Base-by-base conservation (phyloP, 2,329 filamentous ascomycete genomes). In the Hypoxylon rubiginosum region DNA sequence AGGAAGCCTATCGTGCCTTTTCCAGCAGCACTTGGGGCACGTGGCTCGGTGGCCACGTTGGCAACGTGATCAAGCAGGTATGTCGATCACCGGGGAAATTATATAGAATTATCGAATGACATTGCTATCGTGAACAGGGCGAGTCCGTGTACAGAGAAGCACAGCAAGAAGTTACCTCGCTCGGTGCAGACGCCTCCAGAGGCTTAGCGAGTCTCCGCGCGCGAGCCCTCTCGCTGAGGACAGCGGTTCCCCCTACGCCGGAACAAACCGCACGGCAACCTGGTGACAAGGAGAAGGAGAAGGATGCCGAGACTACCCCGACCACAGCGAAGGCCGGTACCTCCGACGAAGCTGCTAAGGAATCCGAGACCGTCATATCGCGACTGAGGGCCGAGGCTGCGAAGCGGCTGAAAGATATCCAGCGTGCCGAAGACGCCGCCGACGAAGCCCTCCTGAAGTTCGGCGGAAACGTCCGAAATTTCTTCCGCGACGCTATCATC, bases 391-490 rank as follows among this genome's bases (percentile, higher is more conserved):
- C 84, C 19, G 92, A 97, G 80, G 94, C 94, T 4, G 85, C 92
- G 26, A 94, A 93, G 80, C 88, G 93, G 51, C 83, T 98, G 64
- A 96, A 93, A 75, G 93, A 97, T 64, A 90, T 98, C 19, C 92
- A 97, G 76, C 89, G 89, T 72, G 96, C 95, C 11, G 96, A 99
- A 80, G 95, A 98, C 76, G 95, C 95, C 3, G 96, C 96, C 7
- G 96, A 99, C 78, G 96, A 98, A 79, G 96, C 96, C 0, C 87
- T 99, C 9, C 83, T 98, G 71, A 92, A 93, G 71, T 97, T 98
- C 74, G 96, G 96, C 21, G 89, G 90, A 63, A 97, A 96, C 73
- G 89, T 99, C 52, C 88, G 93, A 39, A 92, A 95, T 79, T 98
- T 97, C 81, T 83, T 99, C 67, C 89, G 91, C 56, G 95, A 99